Evolutionary conservation across 2,329 filamentous ascomycete species (phyloP).

Genomic region (Verticillium klebahnii): DNA sequence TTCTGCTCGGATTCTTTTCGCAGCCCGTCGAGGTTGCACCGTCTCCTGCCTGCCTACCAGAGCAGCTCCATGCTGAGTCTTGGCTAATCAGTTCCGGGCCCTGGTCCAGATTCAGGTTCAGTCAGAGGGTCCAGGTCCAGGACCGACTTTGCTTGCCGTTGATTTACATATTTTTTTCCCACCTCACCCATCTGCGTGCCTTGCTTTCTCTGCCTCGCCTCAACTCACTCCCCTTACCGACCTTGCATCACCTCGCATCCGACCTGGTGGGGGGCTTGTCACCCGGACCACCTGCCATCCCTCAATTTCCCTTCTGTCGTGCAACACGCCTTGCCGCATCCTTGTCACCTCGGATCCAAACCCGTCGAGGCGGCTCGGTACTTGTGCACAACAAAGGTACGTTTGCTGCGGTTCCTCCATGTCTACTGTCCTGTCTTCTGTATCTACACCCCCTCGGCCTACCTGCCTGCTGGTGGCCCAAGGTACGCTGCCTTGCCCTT

Average conservation of each 20-base stretch:
- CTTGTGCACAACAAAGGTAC: not conserved
- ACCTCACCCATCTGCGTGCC: not conserved
- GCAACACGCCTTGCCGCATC: not conserved
- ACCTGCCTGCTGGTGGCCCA: too few species aligned
- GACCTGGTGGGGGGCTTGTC: not conserved
- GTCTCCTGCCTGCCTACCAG: not conserved
- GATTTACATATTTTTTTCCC: not conserved
- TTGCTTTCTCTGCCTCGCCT: too few species aligned
- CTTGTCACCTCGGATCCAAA: not conserved
- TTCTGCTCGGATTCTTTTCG: not conserved
- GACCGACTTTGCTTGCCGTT: not conserved
- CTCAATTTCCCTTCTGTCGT: not conserved
- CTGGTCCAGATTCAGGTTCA: not conserved
- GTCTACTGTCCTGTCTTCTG: too few species aligned
- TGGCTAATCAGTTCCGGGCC: not conserved
- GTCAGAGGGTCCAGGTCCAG: not conserved
- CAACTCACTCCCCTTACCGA: too few species aligned
- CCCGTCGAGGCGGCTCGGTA: not conserved
- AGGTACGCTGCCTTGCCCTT: not conserved
- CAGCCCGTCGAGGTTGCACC: not conserved
- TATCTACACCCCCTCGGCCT: too few species aligned
- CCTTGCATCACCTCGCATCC: not conserved
- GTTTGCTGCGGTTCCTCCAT: too few species aligned
- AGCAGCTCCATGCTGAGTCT: not conserved
- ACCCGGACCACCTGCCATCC: not conserved